Percentiles rank a stretch among this genome's conserved stretches.
Evolutionary conservation across 1,284 basidiomycete species (phyloP).

Genomic region (Ceratobasidium theobromae): DNA sequence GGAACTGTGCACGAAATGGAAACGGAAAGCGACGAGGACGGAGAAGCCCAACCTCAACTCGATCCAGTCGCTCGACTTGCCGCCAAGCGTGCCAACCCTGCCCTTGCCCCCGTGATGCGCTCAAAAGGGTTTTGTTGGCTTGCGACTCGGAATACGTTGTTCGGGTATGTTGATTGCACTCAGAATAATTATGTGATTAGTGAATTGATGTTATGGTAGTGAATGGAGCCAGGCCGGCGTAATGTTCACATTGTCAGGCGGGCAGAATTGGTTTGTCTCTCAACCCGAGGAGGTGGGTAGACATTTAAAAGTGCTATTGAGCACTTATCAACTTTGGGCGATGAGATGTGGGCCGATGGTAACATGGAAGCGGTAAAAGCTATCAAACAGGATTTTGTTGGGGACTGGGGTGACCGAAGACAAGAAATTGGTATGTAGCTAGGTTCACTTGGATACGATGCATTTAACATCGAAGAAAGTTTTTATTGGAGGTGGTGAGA

Average conservation of each 20-base stretch:
- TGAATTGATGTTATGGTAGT: neutral
- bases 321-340: neutral
- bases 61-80: neutral
- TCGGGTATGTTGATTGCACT: neutral
- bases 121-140: neutral
- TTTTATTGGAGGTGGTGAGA: neutral
- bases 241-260: neutral
- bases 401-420: neutral
- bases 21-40: slow-evolving; percentile 2
- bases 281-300: neutral
- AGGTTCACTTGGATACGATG: neutral
- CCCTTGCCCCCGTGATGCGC: neutral
- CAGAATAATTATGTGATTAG: neutral
- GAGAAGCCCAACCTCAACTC: neutral
- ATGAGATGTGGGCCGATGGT: neutral
- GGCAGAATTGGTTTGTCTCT: neutral
- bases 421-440: neutral
- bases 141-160: neutral
- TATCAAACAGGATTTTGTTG: neutral
- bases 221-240: neutral
- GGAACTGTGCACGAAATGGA: slow-evolving; percentile 10
- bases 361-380: neutral
- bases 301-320: neutral
- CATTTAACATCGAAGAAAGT: neutral
- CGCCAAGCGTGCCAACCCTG: neutral